Evolutionary conservation across 108 stramenopile species (phyloP), one percentile per base, ranked within the genome.

Genomic region (Seminavis robusta): DNA sequence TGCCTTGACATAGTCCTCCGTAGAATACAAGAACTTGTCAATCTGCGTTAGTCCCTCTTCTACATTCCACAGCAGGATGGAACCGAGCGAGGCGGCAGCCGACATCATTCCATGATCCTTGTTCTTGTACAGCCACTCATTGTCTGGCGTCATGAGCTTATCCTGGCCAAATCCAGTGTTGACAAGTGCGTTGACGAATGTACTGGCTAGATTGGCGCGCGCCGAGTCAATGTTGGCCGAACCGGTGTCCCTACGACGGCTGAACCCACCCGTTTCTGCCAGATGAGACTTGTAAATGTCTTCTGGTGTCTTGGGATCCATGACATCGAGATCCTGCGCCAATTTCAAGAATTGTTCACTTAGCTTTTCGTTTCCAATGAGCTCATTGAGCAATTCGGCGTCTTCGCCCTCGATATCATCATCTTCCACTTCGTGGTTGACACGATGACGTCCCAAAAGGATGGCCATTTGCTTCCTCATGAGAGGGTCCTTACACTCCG

Each of bases 281-380:
- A 98, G 82, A 69, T 98, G 97, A 63, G 82, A 90, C 80, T 98
- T 99, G 93, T 97, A 98, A 51, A 99, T 97, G 59, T 99, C 98
- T 74, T 99, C 98, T 1, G 98, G 92, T 32, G 91, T 94, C 61
- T 96, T 96, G 10, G 98, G 78, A 55, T 97, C 95, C 77, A 92
- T 79, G 26, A 97, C 95, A 71, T 98, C 98, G 47, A 99, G 75
- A 53, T 88, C 86, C 57, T 89, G 88, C 3, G 88, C 93, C 36
- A 94, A 71, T 50, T 91, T 94, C 38, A 88, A 61, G 52, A 94
- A 99, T 55, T 93, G 79, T 56, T 94, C 92, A 43, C 76, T 79
- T 2, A 98, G 72, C 33, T 82, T 76, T 65, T 82, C 90, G 70
- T 99, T 99, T 8, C 97, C 95, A 47, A 98, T 92, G 6, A 97